phyloP scores from a whole-genome alignment of 2,329 filamentous ascomycete genomes.

The Simplicillium sp. region DNA sequence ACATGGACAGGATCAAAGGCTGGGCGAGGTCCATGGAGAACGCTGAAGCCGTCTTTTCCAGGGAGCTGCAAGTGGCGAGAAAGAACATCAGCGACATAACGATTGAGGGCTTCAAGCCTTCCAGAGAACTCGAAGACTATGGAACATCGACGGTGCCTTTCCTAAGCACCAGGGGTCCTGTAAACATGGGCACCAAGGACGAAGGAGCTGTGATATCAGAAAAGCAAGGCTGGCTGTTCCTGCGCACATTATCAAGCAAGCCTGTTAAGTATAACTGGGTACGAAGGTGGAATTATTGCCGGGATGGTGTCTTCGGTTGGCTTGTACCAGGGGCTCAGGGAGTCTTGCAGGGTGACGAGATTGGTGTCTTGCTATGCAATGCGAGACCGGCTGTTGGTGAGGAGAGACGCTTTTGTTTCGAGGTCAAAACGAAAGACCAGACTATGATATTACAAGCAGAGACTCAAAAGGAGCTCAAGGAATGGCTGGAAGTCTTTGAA shows the following conservation, averaged over 20 bases:
- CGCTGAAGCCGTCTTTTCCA: constrained; percentile 72
- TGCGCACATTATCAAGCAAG: constrained; percentile 75
- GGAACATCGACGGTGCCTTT: constrained; percentile 83
- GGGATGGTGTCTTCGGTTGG: constrained; percentile 93
- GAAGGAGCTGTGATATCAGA: constrained; percentile 49
- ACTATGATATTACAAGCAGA: constrained; percentile 87
- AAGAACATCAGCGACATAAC: constrained; percentile 75
- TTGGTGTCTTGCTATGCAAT: constrained; percentile 88
- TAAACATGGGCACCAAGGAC: constrained; percentile 49
- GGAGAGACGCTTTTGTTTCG: constrained; percentile 92
- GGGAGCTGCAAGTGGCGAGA: constrained; percentile 70
- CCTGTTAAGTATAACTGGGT: constrained; percentile 86
- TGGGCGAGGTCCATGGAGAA: constrained; percentile 94
- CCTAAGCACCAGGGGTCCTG: constrained; percentile 60
- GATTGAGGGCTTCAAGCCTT: constrained; percentile 63
- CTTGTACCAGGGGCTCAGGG: constrained; percentile 75
- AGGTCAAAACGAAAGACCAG: constrained; percentile 95
- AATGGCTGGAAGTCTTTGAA: constrained; percentile 92
- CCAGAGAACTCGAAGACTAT: constrained; percentile 88
- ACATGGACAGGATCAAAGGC: constrained; percentile 85
- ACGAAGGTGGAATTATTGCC: constrained; percentile 90
- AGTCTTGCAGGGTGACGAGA: constrained; percentile 92
- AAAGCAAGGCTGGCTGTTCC: constrained; percentile 92
- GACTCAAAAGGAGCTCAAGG: constrained; percentile 81
- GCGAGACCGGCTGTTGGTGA: constrained; percentile 85